Evolutionary conservation across 805 yeast genomes (phyloP).

Genomic region (Scheffersomyces stipitis): DNA sequence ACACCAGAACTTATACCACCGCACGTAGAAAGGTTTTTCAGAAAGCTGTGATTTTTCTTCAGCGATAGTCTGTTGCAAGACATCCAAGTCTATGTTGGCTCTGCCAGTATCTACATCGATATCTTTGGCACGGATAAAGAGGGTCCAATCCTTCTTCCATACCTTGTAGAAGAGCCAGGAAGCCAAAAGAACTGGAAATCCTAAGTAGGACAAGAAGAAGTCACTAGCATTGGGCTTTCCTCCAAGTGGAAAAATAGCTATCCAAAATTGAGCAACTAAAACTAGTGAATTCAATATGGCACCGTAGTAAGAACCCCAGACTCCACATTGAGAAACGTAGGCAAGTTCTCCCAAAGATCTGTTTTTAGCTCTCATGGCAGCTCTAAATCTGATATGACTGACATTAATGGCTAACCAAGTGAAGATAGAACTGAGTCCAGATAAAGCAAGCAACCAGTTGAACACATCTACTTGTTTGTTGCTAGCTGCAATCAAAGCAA

Average conservation of each 20-base stretch:
- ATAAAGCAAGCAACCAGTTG: conserved; percentile 62
- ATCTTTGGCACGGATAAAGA: conserved; percentile 27
- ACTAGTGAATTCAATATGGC: conserved; percentile 49
- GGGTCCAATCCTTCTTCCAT: conserved; percentile 24
- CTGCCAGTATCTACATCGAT: conserved; percentile 38
- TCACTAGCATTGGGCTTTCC: conserved; percentile 26
- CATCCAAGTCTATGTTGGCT: conserved; percentile 31
- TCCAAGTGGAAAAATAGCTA: conserved; percentile 62
- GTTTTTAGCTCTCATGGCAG: conserved; percentile 57
- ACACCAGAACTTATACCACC: conserved; percentile 33
- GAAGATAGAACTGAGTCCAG: conserved; percentile 62
- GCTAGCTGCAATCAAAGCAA: conserved; percentile 60
- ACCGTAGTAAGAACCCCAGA: conserved; percentile 54
- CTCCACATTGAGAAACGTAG: conserved; percentile 51
- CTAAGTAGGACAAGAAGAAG: conserved; percentile 33
- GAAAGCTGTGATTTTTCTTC: conserved; percentile 30
- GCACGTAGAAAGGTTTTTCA: conserved; percentile 22
- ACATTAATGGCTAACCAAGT: conserved; percentile 64
- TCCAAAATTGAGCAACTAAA: conserved; percentile 63
- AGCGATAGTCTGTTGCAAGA: conserved; percentile 34
- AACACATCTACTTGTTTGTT: conserved; percentile 53
- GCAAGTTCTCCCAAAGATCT: conserved; percentile 47
- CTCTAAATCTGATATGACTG: conserved; percentile 61
- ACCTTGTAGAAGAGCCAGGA: conserved; percentile 33
- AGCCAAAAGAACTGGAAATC: conserved; percentile 29